Conservation (phyloP, 495 filamentous ascomycete genomes). For the Podospora pseudoanserina region DNA sequence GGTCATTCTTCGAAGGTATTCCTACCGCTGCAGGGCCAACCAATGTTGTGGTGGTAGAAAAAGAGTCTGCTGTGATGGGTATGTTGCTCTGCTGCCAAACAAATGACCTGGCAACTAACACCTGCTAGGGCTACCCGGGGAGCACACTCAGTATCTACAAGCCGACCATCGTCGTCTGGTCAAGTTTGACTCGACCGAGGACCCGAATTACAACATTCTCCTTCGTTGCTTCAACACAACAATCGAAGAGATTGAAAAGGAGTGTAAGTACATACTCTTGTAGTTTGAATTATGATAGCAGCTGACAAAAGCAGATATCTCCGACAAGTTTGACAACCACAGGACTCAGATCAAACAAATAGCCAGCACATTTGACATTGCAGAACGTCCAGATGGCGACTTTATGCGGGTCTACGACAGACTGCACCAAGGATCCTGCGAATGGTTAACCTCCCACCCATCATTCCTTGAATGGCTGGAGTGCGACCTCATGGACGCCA, state of each 20-base stretch:
- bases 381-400: conserved; percentile 20
- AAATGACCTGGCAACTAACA: background rate
- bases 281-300: background rate
- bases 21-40: conserved; percentile 32
- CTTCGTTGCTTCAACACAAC: conserved; percentile 21
- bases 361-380: conserved; percentile 19
- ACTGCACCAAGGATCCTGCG: conserved; percentile 24
- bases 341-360: conserved; percentile 22
- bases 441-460: conserved; percentile 21
- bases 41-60: conserved; percentile 38
- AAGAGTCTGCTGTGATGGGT: conserved; percentile 39
- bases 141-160: conserved; percentile 37
- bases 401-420: conserved; percentile 18
- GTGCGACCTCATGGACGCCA: conserved; percentile 15
- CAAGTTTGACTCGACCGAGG: conserved; percentile 24
- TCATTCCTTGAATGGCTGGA: conserved; percentile 23
- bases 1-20: conserved; percentile 47
- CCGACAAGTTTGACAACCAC: conserved; percentile 17
- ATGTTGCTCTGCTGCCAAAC: background rate
- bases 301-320: conserved; percentile 11
- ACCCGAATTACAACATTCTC: conserved; percentile 27
- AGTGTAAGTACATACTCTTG: background rate
- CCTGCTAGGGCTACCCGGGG: conserved; percentile 33
- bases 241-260: conserved; percentile 21
- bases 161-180: conserved; percentile 41